These are phyloP conservation scores for Wickerhamiella allomyrinae DNA, from an alignment of 805 yeast species.

Conservation along the genomic window DNA sequence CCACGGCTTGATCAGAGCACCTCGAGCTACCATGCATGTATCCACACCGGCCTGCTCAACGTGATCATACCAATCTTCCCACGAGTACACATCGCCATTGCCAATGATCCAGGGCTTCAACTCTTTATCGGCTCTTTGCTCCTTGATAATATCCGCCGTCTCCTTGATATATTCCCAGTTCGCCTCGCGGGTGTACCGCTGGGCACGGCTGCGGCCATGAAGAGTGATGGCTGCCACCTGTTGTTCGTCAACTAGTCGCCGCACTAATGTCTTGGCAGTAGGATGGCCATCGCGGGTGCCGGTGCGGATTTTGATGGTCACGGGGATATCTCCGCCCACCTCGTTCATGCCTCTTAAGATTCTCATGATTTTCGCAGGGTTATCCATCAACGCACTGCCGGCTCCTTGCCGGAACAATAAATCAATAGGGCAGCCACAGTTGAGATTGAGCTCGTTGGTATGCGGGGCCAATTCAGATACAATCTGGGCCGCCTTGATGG, in stretches of 20 bases:
- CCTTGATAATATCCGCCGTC: constrained; percentile 55
- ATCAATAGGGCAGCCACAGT: constrained; percentile 97
- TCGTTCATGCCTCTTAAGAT: constrained; percentile 80
- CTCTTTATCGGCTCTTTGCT: constrained; percentile 42
- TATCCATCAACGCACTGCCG: constrained; percentile 85
- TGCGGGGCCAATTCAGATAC: constrained; percentile 41
- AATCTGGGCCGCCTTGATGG: constrained; percentile 81
- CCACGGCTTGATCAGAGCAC: constrained; percentile 98
- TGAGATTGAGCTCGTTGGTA: constrained; percentile 75
- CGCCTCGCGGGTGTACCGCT: constrained; percentile 79
- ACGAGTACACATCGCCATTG: constrained; percentile 82
- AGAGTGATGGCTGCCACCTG: constrained; percentile 83
- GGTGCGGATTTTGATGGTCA: constrained; percentile 82
- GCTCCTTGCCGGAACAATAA: constrained; percentile 87
- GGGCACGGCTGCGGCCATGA: constrained; percentile 95
- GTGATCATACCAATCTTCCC: constrained; percentile 76
- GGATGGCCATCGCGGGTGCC: constrained; percentile 79
- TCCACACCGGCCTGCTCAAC: constrained; percentile 58
- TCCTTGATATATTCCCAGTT: constrained; percentile 82
- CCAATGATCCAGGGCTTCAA: constrained; percentile 73
- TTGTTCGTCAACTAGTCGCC: constrained; percentile 57
- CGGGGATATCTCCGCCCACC: constrained; percentile 78
- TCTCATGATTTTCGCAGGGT: constrained; percentile 65
- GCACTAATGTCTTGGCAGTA: constrained; percentile 67
- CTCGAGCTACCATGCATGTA: constrained; percentile 94